phyloP scores from a whole-genome alignment of 140 eudicot genomes.

The Eryngium alpinum region DNA sequence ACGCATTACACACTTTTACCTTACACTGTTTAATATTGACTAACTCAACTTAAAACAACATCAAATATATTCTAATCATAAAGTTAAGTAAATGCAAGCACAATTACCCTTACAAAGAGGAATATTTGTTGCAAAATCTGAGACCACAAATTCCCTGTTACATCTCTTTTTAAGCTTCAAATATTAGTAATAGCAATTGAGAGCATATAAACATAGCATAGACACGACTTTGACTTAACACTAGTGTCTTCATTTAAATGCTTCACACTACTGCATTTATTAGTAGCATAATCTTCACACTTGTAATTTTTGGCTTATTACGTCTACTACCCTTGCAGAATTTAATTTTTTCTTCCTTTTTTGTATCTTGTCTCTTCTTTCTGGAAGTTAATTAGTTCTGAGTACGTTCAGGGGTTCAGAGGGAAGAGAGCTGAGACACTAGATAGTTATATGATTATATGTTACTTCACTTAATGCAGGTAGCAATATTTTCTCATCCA shows the following conservation, averaged over 20 bases:
- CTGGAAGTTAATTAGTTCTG: neutral
- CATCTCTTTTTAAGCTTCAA: too few relatives aligned
- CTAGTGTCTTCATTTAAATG: neutral
- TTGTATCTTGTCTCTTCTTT: neutral
- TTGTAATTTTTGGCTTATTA: too few relatives aligned
- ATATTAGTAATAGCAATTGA: too few relatives aligned
- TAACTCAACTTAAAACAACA: too few relatives aligned
- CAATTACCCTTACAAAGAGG: too few relatives aligned
- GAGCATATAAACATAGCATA: neutral
- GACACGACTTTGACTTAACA: neutral
- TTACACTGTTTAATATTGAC: too few relatives aligned
- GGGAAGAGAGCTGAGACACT: neutral
- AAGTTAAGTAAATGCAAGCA: too few relatives aligned
- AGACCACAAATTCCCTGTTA: too few relatives aligned
- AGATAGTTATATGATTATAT: slow-evolving; percentile 7
- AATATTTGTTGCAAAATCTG: too few relatives aligned
- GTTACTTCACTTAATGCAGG: slow-evolving; percentile 40
- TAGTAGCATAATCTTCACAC: too few relatives aligned
- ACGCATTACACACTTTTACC: too few relatives aligned
- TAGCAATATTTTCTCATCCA: slow-evolving; percentile 94
- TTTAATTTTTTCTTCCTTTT: neutral
- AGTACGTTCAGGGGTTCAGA: neutral
- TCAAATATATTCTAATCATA: too few relatives aligned
- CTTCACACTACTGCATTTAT: neutral
- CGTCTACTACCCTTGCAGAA: neutral